phyloP scores from a whole-genome alignment of 108 stramenopile genomes.

The Skeletonema marinoi region DNA sequence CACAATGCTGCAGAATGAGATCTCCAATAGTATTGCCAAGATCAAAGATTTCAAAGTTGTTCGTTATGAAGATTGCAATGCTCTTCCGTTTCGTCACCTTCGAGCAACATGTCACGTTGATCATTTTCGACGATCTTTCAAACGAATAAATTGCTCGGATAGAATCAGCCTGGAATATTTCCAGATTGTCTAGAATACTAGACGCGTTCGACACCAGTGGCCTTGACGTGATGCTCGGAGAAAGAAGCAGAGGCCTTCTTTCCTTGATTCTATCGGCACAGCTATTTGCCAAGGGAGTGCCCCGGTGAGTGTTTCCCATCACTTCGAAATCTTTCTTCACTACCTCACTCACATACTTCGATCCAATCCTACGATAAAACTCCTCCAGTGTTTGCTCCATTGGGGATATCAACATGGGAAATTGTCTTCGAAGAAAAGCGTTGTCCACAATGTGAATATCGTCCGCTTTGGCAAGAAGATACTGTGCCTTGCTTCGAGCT shows the following conservation, averaged over 20 bases:
- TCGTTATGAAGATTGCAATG: slow-evolving; percentile 55
- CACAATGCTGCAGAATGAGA: slow-evolving; percentile 71
- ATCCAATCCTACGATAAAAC: slow-evolving; percentile 67
- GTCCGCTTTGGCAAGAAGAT: slow-evolving; percentile 60
- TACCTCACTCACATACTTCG: slow-evolving; percentile 66
- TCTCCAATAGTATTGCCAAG: slow-evolving; percentile 73
- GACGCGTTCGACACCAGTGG: slow-evolving; percentile 65
- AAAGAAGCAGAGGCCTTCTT: slow-evolving; percentile 69
- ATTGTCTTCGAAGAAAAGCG: slow-evolving; percentile 65
- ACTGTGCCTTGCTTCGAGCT: slow-evolving; percentile 19
- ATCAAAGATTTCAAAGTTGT: slow-evolving; percentile 77
- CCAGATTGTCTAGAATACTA: slow-evolving; percentile 48
- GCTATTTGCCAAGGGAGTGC: slow-evolving; percentile 45
- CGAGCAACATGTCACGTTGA: slow-evolving; percentile 63
- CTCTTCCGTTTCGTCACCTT: slow-evolving; percentile 22
- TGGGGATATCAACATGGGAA: slow-evolving; percentile 61
- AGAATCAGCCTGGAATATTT: slow-evolving; percentile 51
- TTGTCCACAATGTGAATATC: slow-evolving; percentile 85
- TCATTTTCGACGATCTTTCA: slow-evolving; percentile 42
- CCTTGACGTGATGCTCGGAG: slow-evolving; percentile 67
- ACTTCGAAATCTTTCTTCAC: slow-evolving; percentile 70
- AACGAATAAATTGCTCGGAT: slow-evolving; percentile 69
- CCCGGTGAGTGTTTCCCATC: slow-evolving; percentile 30
- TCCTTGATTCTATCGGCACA: slow-evolving; percentile 65
- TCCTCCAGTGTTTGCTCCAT: slow-evolving; percentile 75